Conservation (phyloP, 202 grass and related monocot species). For the Musa balbisiana region DNA sequence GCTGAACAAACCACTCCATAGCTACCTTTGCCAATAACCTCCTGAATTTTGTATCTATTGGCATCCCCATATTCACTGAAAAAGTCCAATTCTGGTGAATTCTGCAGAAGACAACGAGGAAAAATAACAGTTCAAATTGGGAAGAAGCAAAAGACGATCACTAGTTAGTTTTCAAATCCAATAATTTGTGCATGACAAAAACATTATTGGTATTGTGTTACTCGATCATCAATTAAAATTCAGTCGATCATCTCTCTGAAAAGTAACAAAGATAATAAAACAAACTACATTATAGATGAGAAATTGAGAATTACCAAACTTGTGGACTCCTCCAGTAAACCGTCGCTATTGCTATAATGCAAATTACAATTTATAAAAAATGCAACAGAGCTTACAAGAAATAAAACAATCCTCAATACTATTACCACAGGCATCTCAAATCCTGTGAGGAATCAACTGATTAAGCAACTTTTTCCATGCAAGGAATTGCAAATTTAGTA, state of each 20-base stretch:
- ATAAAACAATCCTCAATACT: background rate
- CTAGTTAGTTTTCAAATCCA: background rate
- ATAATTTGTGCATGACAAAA: background rate
- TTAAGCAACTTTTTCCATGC: no score
- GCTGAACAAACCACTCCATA: constrained; percentile 92
- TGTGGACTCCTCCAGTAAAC: background rate
- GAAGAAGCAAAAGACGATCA: background rate
- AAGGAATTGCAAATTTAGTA: no score
- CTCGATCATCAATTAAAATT: no score
- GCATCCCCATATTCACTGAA: constrained; percentile 79
- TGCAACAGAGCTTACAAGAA: background rate
- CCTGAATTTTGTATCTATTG: constrained; percentile 82
- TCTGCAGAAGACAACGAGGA: constrained; percentile 37
- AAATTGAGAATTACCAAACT: background rate
- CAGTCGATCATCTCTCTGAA: no score
- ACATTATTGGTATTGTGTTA: background rate
- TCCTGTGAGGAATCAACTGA: no score
- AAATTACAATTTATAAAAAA: background rate
- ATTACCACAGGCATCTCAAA: no score
- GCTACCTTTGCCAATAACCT: constrained; percentile 87
- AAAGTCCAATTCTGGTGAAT: constrained; percentile 65
- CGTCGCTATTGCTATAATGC: background rate
- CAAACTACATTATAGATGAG: background rate
- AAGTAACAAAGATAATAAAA: no score
- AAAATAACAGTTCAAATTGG: background rate